Evolutionary conservation across 2,329 filamentous ascomycete species (phyloP), one percentile per base, ranked within the genome.

Genomic region (Claviceps pusilla): DNA sequence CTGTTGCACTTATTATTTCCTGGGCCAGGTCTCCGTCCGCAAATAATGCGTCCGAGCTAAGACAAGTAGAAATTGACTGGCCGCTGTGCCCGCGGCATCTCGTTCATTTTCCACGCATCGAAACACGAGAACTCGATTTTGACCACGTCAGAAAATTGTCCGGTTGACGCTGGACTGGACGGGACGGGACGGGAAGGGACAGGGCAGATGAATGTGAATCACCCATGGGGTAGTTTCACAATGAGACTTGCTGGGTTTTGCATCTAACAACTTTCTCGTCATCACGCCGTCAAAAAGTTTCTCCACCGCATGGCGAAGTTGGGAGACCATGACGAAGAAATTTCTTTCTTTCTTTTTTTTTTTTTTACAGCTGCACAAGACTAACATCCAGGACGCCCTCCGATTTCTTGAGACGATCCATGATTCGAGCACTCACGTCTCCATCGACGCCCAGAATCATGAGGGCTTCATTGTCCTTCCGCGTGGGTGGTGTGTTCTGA

Each of bases 401-500:
- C 0, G 73, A 69, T 52, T 64, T 69, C 31, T 67, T 68, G 61
- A 82, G 62, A 24, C 75, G 75, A 5, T 70, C 69, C 48, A 79
- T 59, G 5, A 81, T 73, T 39, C 80, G 75, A 53, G 76, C 75
- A 0, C 75, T 76, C 19, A 89, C 80, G 3, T 76, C 73, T 2
- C 79, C 78, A 62, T 86, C 82, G 10, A 91, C 80, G 1, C 87
- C 85, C 51, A 91, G 61, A 61, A 91, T 90, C 87, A 91, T 91
- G 59, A 91, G 68, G 10, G 87, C 87, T 69, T 91, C 87, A 47
- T 82, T 80, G 50, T 67, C 71, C 33, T 66, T 69, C 42, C 46
- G 54, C 29, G 50, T 55, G 33, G 55, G 51, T n/a, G 49, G 50
- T 24, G 52, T 52, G 33, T 64, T 60, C 52, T 60, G 59, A 56